phyloP scores from a whole-genome alignment of 139 green algal genomes.

The Micractinium conductrix region DNA sequence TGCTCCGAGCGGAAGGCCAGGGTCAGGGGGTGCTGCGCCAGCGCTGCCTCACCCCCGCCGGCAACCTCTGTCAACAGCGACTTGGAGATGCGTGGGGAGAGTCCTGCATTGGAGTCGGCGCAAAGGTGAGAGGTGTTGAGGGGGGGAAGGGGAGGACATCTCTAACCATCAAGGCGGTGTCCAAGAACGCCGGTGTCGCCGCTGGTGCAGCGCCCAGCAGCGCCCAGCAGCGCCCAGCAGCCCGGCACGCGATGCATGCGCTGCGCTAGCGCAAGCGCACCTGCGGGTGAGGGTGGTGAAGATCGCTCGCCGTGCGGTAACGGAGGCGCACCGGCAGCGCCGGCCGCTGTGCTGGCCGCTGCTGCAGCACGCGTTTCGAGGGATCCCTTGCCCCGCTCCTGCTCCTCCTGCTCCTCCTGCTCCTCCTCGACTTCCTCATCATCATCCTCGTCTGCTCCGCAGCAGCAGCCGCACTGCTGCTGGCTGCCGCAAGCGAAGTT shows the following conservation, averaged over 20 bases:
- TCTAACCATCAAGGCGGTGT: too few species aligned
- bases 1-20: not conserved
- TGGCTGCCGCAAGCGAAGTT: constrained; percentile 16
- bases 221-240: not conserved
- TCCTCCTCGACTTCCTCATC: constrained; percentile 4
- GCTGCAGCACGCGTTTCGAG: not conserved
- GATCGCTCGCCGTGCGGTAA: too few species aligned
- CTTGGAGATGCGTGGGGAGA: not conserved
- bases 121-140: not conserved
- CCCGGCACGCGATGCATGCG: not conserved
- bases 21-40: not conserved
- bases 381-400: not conserved
- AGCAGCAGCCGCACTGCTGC: constrained; percentile 18
- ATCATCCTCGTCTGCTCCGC: not conserved
- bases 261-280: too few species aligned
- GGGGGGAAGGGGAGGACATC: too few species aligned
- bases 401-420: not conserved
- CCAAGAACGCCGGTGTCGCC: not conserved
- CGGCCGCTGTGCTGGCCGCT: not conserved
- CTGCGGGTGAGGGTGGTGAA: too few species aligned
- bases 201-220: not conserved
- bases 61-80: not conserved
- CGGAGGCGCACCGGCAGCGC: too few species aligned
- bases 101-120: not conserved
- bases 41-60: not conserved